Evolutionary conservation across 768 basidiomycete genomes (phyloP).

Genomic region (Chalciporus sphaerocephalus): DNA sequence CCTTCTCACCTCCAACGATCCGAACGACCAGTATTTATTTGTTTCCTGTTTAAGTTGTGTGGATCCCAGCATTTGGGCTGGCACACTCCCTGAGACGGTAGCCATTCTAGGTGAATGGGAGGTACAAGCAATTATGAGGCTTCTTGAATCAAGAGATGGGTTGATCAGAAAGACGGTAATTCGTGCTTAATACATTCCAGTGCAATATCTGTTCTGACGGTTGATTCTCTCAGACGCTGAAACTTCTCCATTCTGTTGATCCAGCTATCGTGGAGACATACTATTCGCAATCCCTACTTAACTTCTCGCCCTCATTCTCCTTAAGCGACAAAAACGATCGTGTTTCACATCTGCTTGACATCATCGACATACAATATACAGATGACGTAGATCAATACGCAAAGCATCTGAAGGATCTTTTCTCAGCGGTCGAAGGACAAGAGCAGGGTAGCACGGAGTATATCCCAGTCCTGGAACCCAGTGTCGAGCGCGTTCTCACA

Average conservation of each 20-base stretch:
- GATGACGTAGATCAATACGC: constrained; percentile 60
- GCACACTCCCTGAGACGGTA: constrained; percentile 45
- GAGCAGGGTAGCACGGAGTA: constrained; percentile 25
- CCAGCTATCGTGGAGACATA: constrained; percentile 51
- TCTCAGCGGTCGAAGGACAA: constrained; percentile 36
- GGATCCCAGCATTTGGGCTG: constrained; percentile 64
- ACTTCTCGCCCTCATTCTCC: constrained; percentile 32
- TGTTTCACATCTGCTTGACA: constrained; percentile 49
- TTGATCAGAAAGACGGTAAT: constrained; percentile 57
- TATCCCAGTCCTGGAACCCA: constrained; percentile 47
- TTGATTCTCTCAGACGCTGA: constrained; percentile 48
- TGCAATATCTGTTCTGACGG: neutral
- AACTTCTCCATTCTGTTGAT: constrained; percentile 56
- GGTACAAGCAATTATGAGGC: constrained; percentile 65
- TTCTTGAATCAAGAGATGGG: constrained; percentile 57
- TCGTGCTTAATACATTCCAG: neutral
- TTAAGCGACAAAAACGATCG: constrained; percentile 39
- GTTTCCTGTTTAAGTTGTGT: constrained; percentile 58
- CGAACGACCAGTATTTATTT: constrained; percentile 64
- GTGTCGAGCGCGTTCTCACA: constrained; percentile 53
- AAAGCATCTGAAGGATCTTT: constrained; percentile 40
- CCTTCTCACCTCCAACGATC: constrained; percentile 52
- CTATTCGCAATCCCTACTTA: constrained; percentile 42
- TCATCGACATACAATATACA: constrained; percentile 42
- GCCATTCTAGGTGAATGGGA: constrained; percentile 66